phyloP scores from a whole-genome alignment of 139 green algal species.

The Tetraselmis chui region DNA sequence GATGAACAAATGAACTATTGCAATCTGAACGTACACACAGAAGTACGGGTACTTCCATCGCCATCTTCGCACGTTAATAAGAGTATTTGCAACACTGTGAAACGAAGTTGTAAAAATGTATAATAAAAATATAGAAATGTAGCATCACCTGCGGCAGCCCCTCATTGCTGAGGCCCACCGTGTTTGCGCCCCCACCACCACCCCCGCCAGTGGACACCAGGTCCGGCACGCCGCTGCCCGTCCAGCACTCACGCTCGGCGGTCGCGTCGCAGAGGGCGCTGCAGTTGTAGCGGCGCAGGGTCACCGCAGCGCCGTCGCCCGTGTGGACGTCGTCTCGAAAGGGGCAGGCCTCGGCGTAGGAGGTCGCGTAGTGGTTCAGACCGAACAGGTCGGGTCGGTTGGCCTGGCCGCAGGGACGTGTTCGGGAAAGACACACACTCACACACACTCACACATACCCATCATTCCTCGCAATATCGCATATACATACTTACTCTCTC shows the following conservation, averaged over 20 bases:
- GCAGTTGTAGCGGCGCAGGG: not conserved
- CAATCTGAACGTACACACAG: too few relatives aligned
- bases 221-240: not conserved
- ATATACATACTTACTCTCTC: too few relatives aligned
- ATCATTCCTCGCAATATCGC: too few relatives aligned
- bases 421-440: too few relatives aligned
- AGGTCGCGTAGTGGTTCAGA: not conserved
- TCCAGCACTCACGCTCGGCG: not conserved
- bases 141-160: not conserved
- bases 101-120: too few relatives aligned
- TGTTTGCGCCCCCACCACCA: not conserved
- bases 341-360: not conserved
- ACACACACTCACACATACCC: too few relatives aligned
- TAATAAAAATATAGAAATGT: too few relatives aligned
- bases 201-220: not conserved
- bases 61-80: too few relatives aligned
- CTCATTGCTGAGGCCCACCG: not conserved
- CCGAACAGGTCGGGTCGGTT: not conserved
- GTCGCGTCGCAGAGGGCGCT: too few relatives aligned
- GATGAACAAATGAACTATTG: too few relatives aligned
- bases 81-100: too few relatives aligned
- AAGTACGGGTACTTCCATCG: too few relatives aligned
- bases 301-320: not conserved
- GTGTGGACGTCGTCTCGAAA: not conserved
- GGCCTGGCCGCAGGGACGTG: not conserved